phyloP scores from a whole-genome alignment of 2,329 filamentous ascomycete genomes.

The Chalara sp. region DNA sequence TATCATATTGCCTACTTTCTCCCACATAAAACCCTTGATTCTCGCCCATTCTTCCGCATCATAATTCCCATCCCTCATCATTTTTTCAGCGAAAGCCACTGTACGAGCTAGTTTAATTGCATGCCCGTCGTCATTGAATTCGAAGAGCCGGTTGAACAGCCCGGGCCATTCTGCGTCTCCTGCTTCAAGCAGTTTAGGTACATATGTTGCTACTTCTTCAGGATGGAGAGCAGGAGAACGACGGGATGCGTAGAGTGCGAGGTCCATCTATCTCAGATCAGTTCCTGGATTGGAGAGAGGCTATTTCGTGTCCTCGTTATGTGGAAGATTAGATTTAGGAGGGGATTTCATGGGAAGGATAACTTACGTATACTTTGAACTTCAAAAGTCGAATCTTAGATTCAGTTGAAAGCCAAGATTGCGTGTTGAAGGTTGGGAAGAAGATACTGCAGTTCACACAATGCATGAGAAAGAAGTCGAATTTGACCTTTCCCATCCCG shows the following conservation, averaged over 20 bases:
- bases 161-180: slow-evolving; percentile 27
- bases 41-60: slow-evolving; percentile 36
- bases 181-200: slow-evolving; percentile 30
- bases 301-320: too few relatives aligned
- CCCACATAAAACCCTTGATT: slow-evolving; percentile 52
- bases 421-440: slow-evolving; percentile 60
- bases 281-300: too few relatives aligned
- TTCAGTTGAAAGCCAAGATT: slow-evolving; percentile 51
- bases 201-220: slow-evolving; percentile 54
- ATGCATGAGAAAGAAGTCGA: slow-evolving; percentile 83
- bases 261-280: slow-evolving; percentile 40
- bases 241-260: slow-evolving; percentile 67
- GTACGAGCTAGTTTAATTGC: slow-evolving; percentile 68
- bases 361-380: slow-evolving; percentile 60
- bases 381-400: slow-evolving; percentile 67
- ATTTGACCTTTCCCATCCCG: slow-evolving; percentile 41
- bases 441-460: slow-evolving; percentile 66
- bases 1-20: slow-evolving; percentile 51
- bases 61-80: slow-evolving; percentile 54
- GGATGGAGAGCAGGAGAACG: slow-evolving; percentile 53
- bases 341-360: too few relatives aligned
- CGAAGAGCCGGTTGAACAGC: slow-evolving; percentile 40
- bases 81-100: slow-evolving; percentile 54
- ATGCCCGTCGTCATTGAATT: slow-evolving; percentile 71
- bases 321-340: too few relatives aligned